These are phyloP conservation scores for Garcia nutans DNA, from an alignment of 345 rosid species.

Conservation along the genomic window DNA sequence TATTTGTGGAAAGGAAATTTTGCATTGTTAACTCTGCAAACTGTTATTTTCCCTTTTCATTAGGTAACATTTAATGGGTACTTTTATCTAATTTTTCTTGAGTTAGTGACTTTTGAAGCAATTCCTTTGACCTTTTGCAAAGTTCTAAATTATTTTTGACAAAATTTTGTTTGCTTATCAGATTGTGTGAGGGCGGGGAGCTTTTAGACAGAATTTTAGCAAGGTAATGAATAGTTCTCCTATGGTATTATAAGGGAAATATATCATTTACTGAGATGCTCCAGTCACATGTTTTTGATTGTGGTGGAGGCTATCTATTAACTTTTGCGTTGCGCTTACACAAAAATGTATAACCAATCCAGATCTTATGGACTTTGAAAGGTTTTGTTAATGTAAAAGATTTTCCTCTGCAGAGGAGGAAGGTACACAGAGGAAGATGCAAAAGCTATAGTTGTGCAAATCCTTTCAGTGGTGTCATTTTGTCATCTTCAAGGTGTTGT, in stretches of 20 bases:
- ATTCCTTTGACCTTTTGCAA: neutral
- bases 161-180: constrained; percentile 32
- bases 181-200: constrained; percentile 99
- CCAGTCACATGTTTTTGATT: neutral
- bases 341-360: neutral
- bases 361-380: constrained; percentile 3
- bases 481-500: constrained; percentile 98
- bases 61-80: neutral
- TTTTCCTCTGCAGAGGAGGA: constrained; percentile 69
- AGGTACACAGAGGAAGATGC: constrained; percentile 89
- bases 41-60: neutral
- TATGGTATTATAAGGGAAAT: neutral
- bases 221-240: constrained; percentile 41
- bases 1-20: constrained; percentile 14
- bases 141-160: constrained; percentile 12
- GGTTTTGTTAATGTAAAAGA: neutral
- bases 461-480: constrained; percentile 80
- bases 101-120: neutral
- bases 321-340: neutral
- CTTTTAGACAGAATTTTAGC: constrained; percentile 84
- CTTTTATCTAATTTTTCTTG: neutral
- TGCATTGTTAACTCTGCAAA: constrained; percentile 1
- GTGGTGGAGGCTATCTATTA: neutral
- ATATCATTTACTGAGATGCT: neutral
- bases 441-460: constrained; percentile 67